Percentiles rank a stretch among this genome's conserved stretches.
phyloP scores from a whole-genome alignment of 1,139 yeast genomes.

The Yamadazyma conglobata region DNA sequence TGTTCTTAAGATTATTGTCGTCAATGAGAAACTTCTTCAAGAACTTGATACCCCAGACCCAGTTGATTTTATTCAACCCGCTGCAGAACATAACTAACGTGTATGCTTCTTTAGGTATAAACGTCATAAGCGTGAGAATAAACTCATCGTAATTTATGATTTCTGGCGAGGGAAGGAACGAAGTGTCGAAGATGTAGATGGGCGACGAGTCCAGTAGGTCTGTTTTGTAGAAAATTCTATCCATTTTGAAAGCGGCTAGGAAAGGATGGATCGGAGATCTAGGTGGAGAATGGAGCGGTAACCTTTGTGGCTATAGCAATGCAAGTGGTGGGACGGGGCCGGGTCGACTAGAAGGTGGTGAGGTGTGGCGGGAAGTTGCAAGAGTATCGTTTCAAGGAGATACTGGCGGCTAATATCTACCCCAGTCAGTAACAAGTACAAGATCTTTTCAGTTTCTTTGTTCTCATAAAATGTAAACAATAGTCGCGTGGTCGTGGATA shows the following conservation, averaged over 20 bases:
- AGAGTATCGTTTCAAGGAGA: too few species aligned
- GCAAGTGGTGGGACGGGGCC: too few species aligned
- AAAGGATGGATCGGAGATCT: too few species aligned
- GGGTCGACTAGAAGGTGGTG: too few species aligned
- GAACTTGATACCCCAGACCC: constrained; percentile 81
- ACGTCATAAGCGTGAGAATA: constrained; percentile 35
- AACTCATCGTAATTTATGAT: constrained; percentile 38
- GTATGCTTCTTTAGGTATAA: constrained; percentile 56
- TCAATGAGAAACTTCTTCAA: constrained; percentile 63
- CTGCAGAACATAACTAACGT: constrained; percentile 73
- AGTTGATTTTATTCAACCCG: constrained; percentile 63
- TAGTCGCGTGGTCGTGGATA: too few species aligned
- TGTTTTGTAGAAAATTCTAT: constrained; percentile 57
- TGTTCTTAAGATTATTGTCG: constrained; percentile 35
- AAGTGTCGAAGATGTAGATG: constrained; percentile 69
- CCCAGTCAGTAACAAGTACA: too few species aligned
- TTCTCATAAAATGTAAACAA: too few species aligned
- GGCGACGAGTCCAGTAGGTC: constrained; percentile 59
- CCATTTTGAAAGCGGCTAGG: constrained; percentile 31
- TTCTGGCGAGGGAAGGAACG: constrained; percentile 64
- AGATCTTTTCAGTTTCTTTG: too few species aligned
- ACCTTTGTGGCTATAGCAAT: too few species aligned
- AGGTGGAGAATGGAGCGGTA: too few species aligned
- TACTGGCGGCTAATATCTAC: too few species aligned
- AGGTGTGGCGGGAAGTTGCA: too few species aligned